These are phyloP conservation scores for Ceriops decandra DNA, from an alignment of 345 rosid species.

Conservation along the genomic window DNA sequence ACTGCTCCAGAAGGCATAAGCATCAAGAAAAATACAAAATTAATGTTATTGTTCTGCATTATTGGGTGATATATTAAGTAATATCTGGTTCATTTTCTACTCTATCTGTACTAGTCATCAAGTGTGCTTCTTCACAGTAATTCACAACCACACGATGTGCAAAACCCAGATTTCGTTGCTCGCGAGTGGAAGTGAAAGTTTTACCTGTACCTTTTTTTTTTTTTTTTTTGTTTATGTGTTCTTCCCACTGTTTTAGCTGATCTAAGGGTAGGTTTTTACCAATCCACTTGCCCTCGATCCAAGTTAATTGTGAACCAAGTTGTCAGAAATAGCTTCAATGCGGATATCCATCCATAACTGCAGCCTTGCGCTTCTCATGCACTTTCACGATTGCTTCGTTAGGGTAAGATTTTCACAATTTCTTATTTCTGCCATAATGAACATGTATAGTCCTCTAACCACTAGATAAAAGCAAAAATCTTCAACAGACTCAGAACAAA, in stretches of 20 bases:
- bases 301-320: slow-evolving; percentile 45
- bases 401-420: slow-evolving; percentile 35
- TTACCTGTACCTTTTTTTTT: background rate
- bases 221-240: slow-evolving; percentile 8
- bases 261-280: slow-evolving; percentile 54
- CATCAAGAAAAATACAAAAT: no score
- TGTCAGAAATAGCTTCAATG: slow-evolving; percentile 37
- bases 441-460: no score
- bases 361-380: slow-evolving; percentile 86
- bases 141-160: no score
- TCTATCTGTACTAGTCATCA: no score
- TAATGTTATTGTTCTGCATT: no score
- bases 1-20: no score
- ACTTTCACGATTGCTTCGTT: slow-evolving; percentile 81
- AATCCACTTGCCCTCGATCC: slow-evolving; percentile 51
- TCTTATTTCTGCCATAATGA: background rate
- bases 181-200: background rate
- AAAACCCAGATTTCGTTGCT: no score
- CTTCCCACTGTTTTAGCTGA: slow-evolving; percentile 42
- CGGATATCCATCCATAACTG: slow-evolving; percentile 41
- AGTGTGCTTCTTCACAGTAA: no score
- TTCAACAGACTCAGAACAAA: no score
- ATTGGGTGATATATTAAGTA: no score
- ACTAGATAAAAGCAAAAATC: no score
- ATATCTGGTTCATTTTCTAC: no score